Evolutionary conservation across 2,329 filamentous ascomycete genomes (phyloP).

Genomic region (Fusarium robinianum): DNA sequence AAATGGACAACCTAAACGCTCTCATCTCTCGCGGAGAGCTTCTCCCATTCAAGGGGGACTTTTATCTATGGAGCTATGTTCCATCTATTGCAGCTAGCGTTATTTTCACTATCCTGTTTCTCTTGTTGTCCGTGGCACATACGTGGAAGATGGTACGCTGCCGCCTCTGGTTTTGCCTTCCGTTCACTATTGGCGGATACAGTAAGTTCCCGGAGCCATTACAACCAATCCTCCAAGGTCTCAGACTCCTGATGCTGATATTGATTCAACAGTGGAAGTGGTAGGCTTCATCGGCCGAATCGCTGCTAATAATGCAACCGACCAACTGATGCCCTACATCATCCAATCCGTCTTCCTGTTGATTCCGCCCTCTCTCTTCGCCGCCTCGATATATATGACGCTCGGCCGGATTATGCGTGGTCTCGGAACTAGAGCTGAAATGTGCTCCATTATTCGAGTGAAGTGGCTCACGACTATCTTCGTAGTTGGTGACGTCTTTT

Average conservation of each 20-base stretch:
- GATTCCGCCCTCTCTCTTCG: constrained; percentile 42
- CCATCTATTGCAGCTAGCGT: constrained; percentile 49
- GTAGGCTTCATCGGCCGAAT: constrained; percentile 41
- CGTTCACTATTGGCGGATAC: constrained; percentile 47
- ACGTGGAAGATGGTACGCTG: constrained; percentile 45
- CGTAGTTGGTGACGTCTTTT: constrained; percentile 54
- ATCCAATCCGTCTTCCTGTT: constrained; percentile 41
- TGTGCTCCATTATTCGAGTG: constrained; percentile 32
- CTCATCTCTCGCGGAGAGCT: constrained; percentile 6
- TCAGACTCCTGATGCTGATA: constrained; percentile 14
- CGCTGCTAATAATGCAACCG: constrained; percentile 29
- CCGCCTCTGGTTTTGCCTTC: constrained; percentile 51
- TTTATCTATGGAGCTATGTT: constrained; percentile 41
- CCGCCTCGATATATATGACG: constrained; percentile 53
- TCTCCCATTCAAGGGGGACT: constrained; percentile 19
- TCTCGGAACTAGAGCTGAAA: constrained; percentile 34
- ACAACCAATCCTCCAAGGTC: neutral
- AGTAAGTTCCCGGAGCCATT: no score
- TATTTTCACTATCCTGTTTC: constrained; percentile 49
- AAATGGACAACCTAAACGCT: no score
- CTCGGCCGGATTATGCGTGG: constrained; percentile 46
- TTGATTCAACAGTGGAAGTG: constrained; percentile 42
- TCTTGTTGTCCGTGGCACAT: constrained; percentile 43
- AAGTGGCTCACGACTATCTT: constrained; percentile 55
- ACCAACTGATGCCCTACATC: constrained; percentile 36